Conservation (phyloP, 345 rosid genomes). For the Bruguiera gymnorhiza region DNA sequence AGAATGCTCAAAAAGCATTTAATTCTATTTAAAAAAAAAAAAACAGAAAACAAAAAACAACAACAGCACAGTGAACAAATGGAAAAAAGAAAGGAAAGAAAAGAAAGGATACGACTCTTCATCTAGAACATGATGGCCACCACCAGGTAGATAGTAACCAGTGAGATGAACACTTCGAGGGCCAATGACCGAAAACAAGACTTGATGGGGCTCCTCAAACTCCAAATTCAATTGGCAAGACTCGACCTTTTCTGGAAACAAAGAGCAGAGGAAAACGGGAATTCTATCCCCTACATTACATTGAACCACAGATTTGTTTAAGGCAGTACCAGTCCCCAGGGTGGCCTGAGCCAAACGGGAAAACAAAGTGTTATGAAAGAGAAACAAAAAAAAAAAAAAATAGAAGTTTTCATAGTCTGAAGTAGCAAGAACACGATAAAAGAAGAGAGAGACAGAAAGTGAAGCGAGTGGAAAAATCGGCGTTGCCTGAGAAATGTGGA, state of each 20-base stretch:
- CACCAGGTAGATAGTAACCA: constrained; percentile 48
- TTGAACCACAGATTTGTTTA: constrained; percentile 47
- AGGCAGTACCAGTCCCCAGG: constrained; percentile 44
- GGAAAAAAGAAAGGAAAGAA: neutral
- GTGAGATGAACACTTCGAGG: constrained; percentile 64
- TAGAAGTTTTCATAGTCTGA: neutral
- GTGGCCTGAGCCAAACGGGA: constrained; percentile 48
- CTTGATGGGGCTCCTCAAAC: constrained; percentile 69
- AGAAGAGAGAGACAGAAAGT: neutral
- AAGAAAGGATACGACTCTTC: constrained; percentile 64
- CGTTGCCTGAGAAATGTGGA: constrained; percentile 66
- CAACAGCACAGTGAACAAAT: neutral
- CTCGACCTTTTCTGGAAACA: constrained; percentile 51
- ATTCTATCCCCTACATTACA: constrained; percentile 66
- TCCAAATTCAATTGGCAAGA: constrained; percentile 61
- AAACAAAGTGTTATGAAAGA: neutral
- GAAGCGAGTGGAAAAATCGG: neutral
- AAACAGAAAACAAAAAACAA: neutral
- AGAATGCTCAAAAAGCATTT: neutral
- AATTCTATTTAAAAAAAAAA: neutral
- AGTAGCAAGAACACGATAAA: neutral
- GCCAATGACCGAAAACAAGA: constrained; percentile 68
- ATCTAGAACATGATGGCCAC: constrained; percentile 13
- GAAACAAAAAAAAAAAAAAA: neutral
- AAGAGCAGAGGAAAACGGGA: constrained; percentile 55